Evolutionary conservation across 768 basidiomycete genomes (phyloP), one percentile per base, ranked within the genome.

Genomic region (Hypsizygus marmoreus): DNA sequence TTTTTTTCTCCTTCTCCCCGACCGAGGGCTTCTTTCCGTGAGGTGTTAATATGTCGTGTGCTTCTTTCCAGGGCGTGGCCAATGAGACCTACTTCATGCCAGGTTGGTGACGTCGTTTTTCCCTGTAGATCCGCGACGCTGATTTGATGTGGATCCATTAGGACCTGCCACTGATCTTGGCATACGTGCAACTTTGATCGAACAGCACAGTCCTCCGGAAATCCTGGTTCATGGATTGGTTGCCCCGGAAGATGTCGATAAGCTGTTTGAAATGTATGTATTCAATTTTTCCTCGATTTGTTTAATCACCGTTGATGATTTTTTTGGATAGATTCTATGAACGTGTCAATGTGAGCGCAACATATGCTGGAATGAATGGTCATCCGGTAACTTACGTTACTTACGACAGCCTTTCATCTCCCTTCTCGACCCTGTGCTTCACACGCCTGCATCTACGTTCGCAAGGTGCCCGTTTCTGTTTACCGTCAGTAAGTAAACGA

Each of bases 381-480:
- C 35, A 22, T 8, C 34, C 26, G 12, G 26, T 14, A 12, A 19
- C 14, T 45, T 17, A 49, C 17, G 13, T 35, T n/a, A 35, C 25
- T 14, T 7, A 30, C 6, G 10, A 63, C 49, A 80, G 79, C 79
- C 82, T 1, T 83, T 82, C 53, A 76, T 94, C 13, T 87, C 87
- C 2, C 66, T 94, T 17, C 73, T 95, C 9, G 91, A 94, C 63
- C 84, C 84, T 8, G 82, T 80, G 5, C 70, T 95, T 12, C 93
- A 95, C 59, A 92, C 86, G 0, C 82, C 90, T 8, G 79, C 82
- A 5, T 77, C 81, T 3, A 89, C 87, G 8, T 91, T 89, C 55
- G 80, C 87, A 14, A 75, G 93, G 42, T 91, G 88, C 56, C 92
- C 93, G 0, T 95, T 94, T 72, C 72, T 95, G 25, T 92, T 93